Evolutionary conservation across 2,329 filamentous ascomycete genomes (phyloP).

Genomic region (Geosmithia putterillii): DNA sequence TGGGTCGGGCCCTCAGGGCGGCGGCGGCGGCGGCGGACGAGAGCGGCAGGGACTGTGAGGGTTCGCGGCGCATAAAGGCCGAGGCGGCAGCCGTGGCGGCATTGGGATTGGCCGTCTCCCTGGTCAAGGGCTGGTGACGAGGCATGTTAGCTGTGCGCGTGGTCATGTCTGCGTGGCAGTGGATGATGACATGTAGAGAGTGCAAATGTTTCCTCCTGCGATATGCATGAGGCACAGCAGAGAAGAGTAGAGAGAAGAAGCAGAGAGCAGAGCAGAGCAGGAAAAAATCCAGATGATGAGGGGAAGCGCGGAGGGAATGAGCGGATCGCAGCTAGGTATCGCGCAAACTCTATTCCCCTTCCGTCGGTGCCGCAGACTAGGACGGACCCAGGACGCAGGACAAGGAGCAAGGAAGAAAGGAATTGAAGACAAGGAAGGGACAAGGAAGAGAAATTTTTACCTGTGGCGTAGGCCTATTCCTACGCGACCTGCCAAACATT

Average conservation of each 20-base stretch:
- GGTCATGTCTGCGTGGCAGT: not conserved
- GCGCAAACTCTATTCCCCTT: constrained; percentile 4
- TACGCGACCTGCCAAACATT: constrained; percentile 10
- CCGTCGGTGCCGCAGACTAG: no score
- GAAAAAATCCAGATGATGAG: no score
- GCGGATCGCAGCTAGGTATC: no score
- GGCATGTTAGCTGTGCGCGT: not conserved
- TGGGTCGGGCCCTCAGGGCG: constrained; percentile 66
- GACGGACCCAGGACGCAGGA: no score
- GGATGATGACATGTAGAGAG: not conserved
- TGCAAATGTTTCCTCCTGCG: no score
- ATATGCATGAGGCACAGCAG: not conserved
- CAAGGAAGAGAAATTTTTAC: not conserved
- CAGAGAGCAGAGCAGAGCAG: no score
- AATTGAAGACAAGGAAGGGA: not conserved
- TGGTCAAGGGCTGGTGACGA: constrained; percentile 44
- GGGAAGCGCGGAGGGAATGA: no score
- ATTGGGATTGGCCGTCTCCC: constrained; percentile 54
- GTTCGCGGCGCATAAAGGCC: constrained; percentile 62
- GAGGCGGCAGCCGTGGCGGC: constrained; percentile 71
- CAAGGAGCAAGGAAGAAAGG: no score
- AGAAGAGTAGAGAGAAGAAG: no score
- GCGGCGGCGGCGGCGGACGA: constrained; percentile 81
- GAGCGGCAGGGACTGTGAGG: constrained; percentile 40
- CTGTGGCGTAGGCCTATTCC: constrained; percentile 2